Evolutionary conservation across 2,329 filamentous ascomycete genomes (phyloP), one percentile per base, ranked within the genome.

Genomic region (Fusarium coicis): DNA sequence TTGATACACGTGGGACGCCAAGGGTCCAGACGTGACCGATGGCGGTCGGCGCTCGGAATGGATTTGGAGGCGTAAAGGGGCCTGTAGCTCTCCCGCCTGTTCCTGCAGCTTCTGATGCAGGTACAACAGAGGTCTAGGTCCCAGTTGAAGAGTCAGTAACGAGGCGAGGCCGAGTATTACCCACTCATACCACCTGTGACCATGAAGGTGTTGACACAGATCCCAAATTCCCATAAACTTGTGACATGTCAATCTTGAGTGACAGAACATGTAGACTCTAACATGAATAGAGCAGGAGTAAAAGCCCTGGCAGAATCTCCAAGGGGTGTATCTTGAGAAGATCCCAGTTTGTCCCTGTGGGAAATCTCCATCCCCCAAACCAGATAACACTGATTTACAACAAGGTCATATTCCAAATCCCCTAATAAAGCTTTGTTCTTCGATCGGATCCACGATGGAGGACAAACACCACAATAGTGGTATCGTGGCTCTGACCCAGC

Each of bases 1-100:
- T 55, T 34, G 30, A 57, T 65, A 52, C 59, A 74, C 56, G 53
- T 63, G 68, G 66, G 56, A 62, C 43, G 32, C 53, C 52, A 58
- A 72, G 62, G 71, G 71, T 46, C 71, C 63, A 73, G 71, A 54
- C 52, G 50, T 37, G 37, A 36, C 71, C 67, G 71, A 74, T 59
- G 43, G 52, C 16, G 53, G 39, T 72, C 63, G 67, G 58, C 50
- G 60, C 61, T 53, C 36, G 34, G 43, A 46, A 62, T 66, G 58
- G 57, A 39, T 60, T 44, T 39, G 43, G 37, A 59, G 54, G 53
- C 42, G 49, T 40, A 26, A 32, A 28, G 52, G 40, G 54, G 47
- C 53, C 46, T 73, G 66, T 58, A 74, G 55, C 61, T 23, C 49
- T 56, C 46, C 61, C 66, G 54, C 23, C 34, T 62, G 70, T 68